Base-by-base conservation (phyloP, 495 filamentous ascomycete genomes). In the Podospora pseudopauciseta region DNA sequence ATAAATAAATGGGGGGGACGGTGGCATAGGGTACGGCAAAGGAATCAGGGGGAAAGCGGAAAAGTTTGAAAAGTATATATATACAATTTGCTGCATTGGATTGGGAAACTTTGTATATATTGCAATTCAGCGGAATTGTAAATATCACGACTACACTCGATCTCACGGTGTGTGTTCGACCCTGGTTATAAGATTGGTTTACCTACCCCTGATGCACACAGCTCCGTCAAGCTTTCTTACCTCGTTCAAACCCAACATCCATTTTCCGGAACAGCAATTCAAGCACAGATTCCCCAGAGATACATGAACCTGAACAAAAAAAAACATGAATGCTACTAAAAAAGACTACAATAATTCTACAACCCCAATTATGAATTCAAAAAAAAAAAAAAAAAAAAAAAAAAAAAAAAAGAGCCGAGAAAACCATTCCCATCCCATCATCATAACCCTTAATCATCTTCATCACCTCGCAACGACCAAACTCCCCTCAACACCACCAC, bases 391-490 rank as follows among this genome's bases (percentile, higher is more conserved):
- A 0, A 39, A 4, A 39, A 39, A 39, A 39, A 39, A 39, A 11
- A 19, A 19, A 19, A 19, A 19, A 19, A 19, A 19, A 19, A 6
- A 6, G 34, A 39, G 11, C 23, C 23, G 23, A 39, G 34, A 11
- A 6, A 11, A 5, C 34, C 3, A 11, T 39, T 49, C 39, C 39
- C 9, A 49, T 49, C 39, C 39, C 39, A 49, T 49, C 39, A 23
- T 53, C 26, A 65, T 16, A 65, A 55, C 19, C 23, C 63, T 16
- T 56, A 39, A 16, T 32, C 26, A n/a, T 44, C 18, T 18, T 53
- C 32, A 19, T 32, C 27, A 72, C 58, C 68, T 61, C 23, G 70
- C 71, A 13, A 63, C 65, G 30, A 67, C 62, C 49, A 63, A 11
- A n/a, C 18, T 27, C 61, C 28, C 18, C 56, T 39, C 13, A 49